These are phyloP conservation scores for Aurantiochytrium sp. DNA, from an alignment of 108 stramenopile genomes.

Conservation along the genomic window DNA sequence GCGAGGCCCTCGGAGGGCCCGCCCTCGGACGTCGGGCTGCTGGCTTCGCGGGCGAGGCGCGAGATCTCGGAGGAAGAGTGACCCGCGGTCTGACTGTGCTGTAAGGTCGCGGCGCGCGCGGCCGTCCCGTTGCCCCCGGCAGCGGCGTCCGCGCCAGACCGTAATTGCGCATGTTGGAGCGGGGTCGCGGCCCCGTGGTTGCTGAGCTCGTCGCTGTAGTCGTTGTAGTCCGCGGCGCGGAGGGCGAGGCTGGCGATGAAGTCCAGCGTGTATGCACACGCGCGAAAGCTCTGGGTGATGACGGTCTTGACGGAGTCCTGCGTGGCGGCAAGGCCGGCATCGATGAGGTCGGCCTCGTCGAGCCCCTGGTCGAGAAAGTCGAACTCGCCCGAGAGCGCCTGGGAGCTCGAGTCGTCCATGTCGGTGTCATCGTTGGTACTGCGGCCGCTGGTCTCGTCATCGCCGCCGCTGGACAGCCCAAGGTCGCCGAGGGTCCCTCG, in stretches of 20 bases:
- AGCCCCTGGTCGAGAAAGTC: neutral
- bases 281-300: slow-evolving; percentile 28
- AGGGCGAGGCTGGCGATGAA: neutral
- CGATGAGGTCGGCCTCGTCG: neutral
- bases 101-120: too few relatives aligned
- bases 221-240: neutral
- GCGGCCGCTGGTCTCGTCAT: neutral
- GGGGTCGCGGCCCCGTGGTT: neutral
- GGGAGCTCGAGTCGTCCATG: neutral
- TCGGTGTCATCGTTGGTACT: neutral
- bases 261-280: neutral
- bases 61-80: neutral
- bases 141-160: too few relatives aligned
- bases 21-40: neutral
- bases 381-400: neutral
- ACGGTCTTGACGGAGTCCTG: slow-evolving; percentile 27
- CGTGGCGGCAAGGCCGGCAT: slow-evolving; percentile 7
- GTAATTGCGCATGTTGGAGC: too few relatives aligned
- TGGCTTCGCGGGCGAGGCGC: neutral
- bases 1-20: too few relatives aligned
- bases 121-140: too few relatives aligned
- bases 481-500: too few relatives aligned
- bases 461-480: neutral
- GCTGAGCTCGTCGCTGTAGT: neutral
- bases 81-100: slow-evolving; percentile 1